phyloP scores from a whole-genome alignment of 2,329 filamentous ascomycete genomes.

The Botrytis aclada region DNA sequence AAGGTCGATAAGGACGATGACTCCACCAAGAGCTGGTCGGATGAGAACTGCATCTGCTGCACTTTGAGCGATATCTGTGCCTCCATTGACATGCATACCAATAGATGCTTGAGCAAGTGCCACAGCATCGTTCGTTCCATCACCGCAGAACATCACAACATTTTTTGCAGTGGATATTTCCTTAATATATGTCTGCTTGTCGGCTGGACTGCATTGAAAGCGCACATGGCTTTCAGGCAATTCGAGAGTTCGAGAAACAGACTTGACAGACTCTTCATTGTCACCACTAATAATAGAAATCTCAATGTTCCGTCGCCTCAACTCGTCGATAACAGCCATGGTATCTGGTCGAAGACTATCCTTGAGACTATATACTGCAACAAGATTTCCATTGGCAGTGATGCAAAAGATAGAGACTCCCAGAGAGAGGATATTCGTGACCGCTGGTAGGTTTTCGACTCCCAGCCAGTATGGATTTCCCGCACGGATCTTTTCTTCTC shows the following conservation, averaged over 20 bases:
- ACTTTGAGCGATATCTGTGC: constrained; percentile 61
- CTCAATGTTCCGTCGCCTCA: no score
- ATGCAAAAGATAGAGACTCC: no score
- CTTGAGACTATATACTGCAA: no score
- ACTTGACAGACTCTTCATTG: constrained; percentile 42
- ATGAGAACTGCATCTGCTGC: constrained; percentile 70
- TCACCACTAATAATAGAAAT: constrained; percentile 44
- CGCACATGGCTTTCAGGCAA: constrained; percentile 33
- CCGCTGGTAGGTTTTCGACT: no score
- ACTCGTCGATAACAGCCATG: no score
- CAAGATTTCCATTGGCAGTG: no score
- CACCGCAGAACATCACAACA: constrained; percentile 66
- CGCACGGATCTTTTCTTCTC: no score
- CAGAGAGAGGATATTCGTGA: no score
- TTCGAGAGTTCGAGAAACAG: constrained; percentile 45
- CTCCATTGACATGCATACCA: constrained; percentile 64
- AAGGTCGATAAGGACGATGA: constrained; percentile 52
- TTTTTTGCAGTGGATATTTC: not conserved
- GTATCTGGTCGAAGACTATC: no score
- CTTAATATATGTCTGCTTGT: constrained; percentile 31
- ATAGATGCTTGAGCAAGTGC: constrained; percentile 69
- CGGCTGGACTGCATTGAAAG: constrained; percentile 39
- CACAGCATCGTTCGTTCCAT: constrained; percentile 76
- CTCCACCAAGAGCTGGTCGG: constrained; percentile 50
- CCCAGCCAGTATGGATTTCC: no score